Evolutionary conservation across 768 basidiomycete species (phyloP), one percentile per base, ranked within the genome.

Genomic region (Kondoa malvinella): DNA sequence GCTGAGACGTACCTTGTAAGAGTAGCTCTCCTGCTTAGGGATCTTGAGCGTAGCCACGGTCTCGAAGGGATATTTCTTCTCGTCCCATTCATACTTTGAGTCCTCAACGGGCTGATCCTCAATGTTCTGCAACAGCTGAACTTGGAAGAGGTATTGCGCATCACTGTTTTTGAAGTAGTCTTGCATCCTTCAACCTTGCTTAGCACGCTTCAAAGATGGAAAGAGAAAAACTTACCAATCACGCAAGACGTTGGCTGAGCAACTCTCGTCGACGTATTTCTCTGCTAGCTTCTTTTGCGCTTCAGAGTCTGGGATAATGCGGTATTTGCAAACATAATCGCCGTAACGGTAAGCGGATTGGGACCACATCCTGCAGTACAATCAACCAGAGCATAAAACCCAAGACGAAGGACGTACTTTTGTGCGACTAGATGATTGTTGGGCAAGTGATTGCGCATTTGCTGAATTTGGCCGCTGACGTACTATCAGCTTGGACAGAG

Each of bases 71-170:
- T 66, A 69, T 40, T 69, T 67, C 31, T 64, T 62, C 58, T 60
- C 69, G 40, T 69, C 66, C 69, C 69, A 69, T 3, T 8, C 32
- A n/a, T 59, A 61, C 12, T 56, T 40, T 26, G 59, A 65, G 29
- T 68, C 68, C 4, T 68, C 68, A 30, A 68, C 68, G 27, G 68
- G 65, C 33, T 68, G 68, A 34, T 68, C 64, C 17, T 68, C 64
- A 25, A 67, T n/a, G 40, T 67, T 60, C 31, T 61, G 56, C 3
- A 67, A 27, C 2, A 69, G 60, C 40, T 69, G 69, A 31, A 57
- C 69, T 14, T 60, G 57, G 66, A 69, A 69, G 14, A 34, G 57
- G 60, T 69, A 69, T 2, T 65, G 66, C 25, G 65, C 69, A 26
- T 30, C 62, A 58, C 66, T 58, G 65, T 62, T 67, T n/a, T 61